Evolutionary conservation across 2,329 filamentous ascomycete species (phyloP).

Genomic region (Venturia asperata): DNA sequence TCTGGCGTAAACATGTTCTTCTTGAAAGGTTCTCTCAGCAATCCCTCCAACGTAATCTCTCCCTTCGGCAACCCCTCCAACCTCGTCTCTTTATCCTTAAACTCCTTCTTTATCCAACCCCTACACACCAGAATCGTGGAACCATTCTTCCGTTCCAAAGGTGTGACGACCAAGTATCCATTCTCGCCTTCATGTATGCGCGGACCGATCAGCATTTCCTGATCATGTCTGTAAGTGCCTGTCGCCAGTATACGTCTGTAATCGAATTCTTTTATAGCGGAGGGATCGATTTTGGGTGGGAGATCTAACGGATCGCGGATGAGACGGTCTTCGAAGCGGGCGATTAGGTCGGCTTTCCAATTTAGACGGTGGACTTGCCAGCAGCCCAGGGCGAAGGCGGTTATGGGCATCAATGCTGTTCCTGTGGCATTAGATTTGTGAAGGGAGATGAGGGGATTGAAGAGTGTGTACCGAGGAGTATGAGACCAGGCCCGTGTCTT

Average conservation of each 20-base stretch:
- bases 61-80: constrained; percentile 56
- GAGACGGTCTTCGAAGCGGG: constrained; percentile 85
- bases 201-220: constrained; percentile 94
- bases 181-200: constrained; percentile 82
- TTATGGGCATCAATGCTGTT: constrained; percentile 75
- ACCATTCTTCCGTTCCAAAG: constrained; percentile 58
- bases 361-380: constrained; percentile 92
- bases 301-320: constrained; percentile 78
- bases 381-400: constrained; percentile 80
- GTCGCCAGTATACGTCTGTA: constrained; percentile 74
- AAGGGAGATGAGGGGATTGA: constrained; percentile 8
- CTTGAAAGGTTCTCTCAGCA: constrained; percentile 86
- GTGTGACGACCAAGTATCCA: constrained; percentile 87
- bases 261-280: constrained; percentile 82
- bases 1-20: constrained; percentile 97
- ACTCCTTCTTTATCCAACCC: constrained; percentile 82
- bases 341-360: constrained; percentile 91
- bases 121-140: constrained; percentile 74
- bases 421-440: neutral
- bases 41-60: constrained; percentile 71
- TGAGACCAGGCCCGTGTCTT: constrained; percentile 71
- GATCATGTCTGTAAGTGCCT: constrained; percentile 73
- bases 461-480: constrained; percentile 61
- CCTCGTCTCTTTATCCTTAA: constrained; percentile 56
- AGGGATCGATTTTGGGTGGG: constrained; percentile 72